Evolutionary conservation across 1,139 yeast species (phyloP), one percentile per base, ranked within the genome.

Genomic region (Diutina siamensis): DNA sequence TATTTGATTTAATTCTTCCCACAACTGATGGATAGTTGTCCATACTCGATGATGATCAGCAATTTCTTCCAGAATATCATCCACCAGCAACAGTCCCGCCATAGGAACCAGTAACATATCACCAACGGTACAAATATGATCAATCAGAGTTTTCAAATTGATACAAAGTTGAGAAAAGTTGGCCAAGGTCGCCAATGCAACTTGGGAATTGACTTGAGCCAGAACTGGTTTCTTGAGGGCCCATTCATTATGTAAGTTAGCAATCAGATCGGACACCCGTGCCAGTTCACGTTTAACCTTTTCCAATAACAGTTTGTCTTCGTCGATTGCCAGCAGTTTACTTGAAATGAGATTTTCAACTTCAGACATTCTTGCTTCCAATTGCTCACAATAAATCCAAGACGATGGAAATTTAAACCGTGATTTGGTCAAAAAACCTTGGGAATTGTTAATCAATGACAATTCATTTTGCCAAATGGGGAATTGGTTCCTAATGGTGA

Each of bases 351-450:
- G 59, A 19, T 75, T 70, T 1, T 56, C 52, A 9, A 84, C 57
- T 4, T 76, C 66, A 1, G 67, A 57, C 48, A 72, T 58, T 46
- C 75, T 77, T 48, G 66, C 69, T 25, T 76, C 80, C 2, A 86
- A 53, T 52, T 84, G 94, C 44, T 83, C 94, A 40, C 68, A 66
- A 55, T 66, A 76, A 1, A 80, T 51, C 86, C 92, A 83, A 25
- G 71, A 71, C 0, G 58, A 45, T 0, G 82, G 76, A 47, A 78
- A 25, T 32, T 17, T 25, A 15, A 12, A 38, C 3, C 33, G 18
- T 4, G 28, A n/a, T 18, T 25, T 38, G 13, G 15, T 25, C 3
- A 40, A 15, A 4, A 40, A 9, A 8, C 3, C 3, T 17, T 42
- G 35, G 13, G 36, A 28, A 4, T 31, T 20, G 3, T 22, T 42